Conservation (phyloP, 2,329 filamentous ascomycete species). For the Aspergillus sp. region DNA sequence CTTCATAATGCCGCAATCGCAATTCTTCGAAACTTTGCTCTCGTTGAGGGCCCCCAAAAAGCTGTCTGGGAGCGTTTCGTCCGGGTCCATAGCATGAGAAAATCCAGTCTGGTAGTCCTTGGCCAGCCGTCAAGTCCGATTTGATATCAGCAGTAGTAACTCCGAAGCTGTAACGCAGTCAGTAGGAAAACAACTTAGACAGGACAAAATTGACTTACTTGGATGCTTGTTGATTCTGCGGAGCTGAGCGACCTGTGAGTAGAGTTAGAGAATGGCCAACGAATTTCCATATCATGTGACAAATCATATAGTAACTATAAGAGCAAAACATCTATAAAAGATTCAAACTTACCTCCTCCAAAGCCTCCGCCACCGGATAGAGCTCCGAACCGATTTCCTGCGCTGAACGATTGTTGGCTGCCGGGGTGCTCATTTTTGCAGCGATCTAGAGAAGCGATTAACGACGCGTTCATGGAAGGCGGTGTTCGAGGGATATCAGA, state of each 20-base stretch:
- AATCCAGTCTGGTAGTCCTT: slow-evolving; percentile 75
- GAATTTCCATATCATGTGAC: neutral
- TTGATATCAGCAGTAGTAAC: slow-evolving; percentile 58
- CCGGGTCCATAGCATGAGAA: slow-evolving; percentile 82
- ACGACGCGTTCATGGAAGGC: slow-evolving; percentile 1
- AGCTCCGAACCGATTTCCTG: slow-evolving; percentile 58
- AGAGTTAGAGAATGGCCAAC: neutral
- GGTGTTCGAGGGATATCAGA: neutral
- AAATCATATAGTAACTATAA: neutral
- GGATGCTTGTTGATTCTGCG: slow-evolving; percentile 12
- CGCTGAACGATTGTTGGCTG: slow-evolving; percentile 22
- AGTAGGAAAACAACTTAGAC: slow-evolving; percentile 6
- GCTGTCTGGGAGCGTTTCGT: slow-evolving; percentile 68
- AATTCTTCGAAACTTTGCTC: slow-evolving; percentile 90
- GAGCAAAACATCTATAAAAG: neutral
- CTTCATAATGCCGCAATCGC: slow-evolving; percentile 65
- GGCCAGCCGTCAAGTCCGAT: slow-evolving; percentile 56
- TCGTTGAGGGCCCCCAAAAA: slow-evolving; percentile 72
- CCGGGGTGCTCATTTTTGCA: slow-evolving; percentile 59
- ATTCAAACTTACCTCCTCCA: slow-evolving; percentile 28
- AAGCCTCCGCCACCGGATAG: slow-evolving; percentile 35
- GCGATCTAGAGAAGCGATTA: slow-evolving; percentile 40
- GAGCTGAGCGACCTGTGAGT: slow-evolving; percentile 14
- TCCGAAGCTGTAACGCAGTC: slow-evolving; percentile 40
- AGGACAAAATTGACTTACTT: slow-evolving; percentile 16